Evolutionary conservation across 805 yeast species (phyloP).

Genomic region (Kluyveromyces siamensis): DNA sequence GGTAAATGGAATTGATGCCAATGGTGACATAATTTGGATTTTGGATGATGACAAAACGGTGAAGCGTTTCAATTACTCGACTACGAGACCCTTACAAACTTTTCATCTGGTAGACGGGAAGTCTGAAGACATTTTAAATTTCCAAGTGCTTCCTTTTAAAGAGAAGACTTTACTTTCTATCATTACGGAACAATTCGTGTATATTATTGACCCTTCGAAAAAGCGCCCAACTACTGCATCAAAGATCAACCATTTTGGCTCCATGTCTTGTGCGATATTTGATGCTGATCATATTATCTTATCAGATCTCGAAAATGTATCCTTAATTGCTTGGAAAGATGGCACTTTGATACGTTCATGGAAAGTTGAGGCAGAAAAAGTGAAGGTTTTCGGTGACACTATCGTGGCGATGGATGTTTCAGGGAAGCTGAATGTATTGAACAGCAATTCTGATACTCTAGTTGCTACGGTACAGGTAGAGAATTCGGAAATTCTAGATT

Average conservation of each 20-base stretch:
- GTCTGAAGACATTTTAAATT: conserved; percentile 21
- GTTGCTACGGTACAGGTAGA: conserved; percentile 25
- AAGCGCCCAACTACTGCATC: conserved; percentile 25
- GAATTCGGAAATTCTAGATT: conserved; percentile 21
- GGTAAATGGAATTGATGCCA: conserved; percentile 29
- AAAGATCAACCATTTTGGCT: conserved; percentile 13
- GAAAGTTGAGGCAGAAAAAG: conserved; percentile 14
- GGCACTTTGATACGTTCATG: conserved; percentile 13
- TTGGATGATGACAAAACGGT: conserved; percentile 25
- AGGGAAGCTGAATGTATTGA: conserved; percentile 19
- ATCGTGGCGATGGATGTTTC: conserved; percentile 16
- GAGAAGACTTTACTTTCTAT: conserved; percentile 22
- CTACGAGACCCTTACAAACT: conserved; percentile 28
- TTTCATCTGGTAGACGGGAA: conserved; percentile 27
- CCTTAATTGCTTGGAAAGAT: conserved; percentile 12
- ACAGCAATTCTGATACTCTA: conserved; percentile 27
- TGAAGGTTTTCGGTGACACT: conserved; percentile 12
- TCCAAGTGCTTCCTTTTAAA: conserved; percentile 17
- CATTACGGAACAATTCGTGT: conserved; percentile 36
- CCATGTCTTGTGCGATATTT: conserved; percentile 10
- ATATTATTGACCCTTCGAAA: conserved; percentile 53
- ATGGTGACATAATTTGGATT: conserved; percentile 28
- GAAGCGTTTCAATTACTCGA: conserved; percentile 25
- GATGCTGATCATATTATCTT: conserved; percentile 18
- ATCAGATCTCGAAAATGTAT: conserved; percentile 12